Evolutionary conservation across 2,329 filamentous ascomycete species (phyloP).

Genomic region (Sarocladium strictum): DNA sequence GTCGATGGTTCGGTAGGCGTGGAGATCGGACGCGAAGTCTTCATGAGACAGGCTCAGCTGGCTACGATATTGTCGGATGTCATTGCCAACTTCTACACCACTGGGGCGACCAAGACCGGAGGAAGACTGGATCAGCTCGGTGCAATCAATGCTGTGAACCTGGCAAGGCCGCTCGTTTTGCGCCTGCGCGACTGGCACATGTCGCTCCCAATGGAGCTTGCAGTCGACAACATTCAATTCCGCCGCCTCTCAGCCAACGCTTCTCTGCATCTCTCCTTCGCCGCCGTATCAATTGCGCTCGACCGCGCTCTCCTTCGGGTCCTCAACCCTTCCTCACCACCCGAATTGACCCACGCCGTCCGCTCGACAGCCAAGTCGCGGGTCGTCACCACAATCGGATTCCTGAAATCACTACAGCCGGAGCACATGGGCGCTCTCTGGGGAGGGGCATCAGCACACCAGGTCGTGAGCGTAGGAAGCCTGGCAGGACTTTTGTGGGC

Average conservation of each 20-base stretch:
- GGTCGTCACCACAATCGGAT: slow-evolving; percentile 32
- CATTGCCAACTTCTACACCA: slow-evolving; percentile 41
- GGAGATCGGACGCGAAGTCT: slow-evolving; percentile 39
- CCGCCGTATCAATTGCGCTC: slow-evolving; percentile 44
- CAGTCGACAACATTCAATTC: slow-evolving; percentile 35
- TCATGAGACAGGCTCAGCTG: slow-evolving; percentile 44
- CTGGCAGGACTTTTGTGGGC: slow-evolving; percentile 36
- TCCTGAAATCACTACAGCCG: slow-evolving; percentile 35
- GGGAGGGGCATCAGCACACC: slow-evolving; percentile 38
- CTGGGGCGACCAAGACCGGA: slow-evolving; percentile 22
- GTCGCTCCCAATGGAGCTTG: slow-evolving; percentile 37
- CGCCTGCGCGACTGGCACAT: slow-evolving; percentile 38
- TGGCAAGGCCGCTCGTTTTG: slow-evolving; percentile 26
- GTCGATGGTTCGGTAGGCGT: slow-evolving; percentile 35
- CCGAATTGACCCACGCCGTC: slow-evolving; percentile 23
- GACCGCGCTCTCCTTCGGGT: slow-evolving; percentile 43
- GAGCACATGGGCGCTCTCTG: slow-evolving; percentile 40
- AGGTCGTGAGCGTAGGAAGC: slow-evolving; percentile 35
- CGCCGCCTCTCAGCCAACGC: slow-evolving; percentile 35
- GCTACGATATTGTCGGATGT: slow-evolving; percentile 46
- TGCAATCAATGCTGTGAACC: slow-evolving; percentile 25
- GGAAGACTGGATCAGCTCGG: slow-evolving; percentile 26
- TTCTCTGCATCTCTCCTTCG: slow-evolving; percentile 44
- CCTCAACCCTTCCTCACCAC: slow-evolving; percentile 26
- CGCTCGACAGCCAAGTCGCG: slow-evolving; percentile 32